Base-by-base conservation (phyloP, 2,329 filamentous ascomycete species). In the Aspergillus pseudonomiae region DNA sequence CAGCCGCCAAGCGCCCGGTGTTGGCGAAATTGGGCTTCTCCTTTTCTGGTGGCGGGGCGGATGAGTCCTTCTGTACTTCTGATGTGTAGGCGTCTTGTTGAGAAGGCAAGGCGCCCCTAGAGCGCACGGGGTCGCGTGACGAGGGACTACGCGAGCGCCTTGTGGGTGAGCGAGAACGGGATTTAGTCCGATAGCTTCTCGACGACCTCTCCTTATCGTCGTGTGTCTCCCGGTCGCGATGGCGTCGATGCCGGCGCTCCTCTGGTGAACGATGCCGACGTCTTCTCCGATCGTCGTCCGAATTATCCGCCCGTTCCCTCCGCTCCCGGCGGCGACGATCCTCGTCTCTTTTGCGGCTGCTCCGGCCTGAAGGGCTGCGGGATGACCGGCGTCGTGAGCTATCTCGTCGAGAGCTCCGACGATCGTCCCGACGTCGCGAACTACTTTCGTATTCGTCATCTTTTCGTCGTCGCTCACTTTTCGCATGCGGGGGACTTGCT, bases 11-110 rank as follows among this genome's bases (percentile, higher is more conserved):
- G 9, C 91, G 83, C 32, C 95, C 95, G 0, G 93, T 93, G 39
- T 84, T 87, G 24, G 86, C 87, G 78, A 91, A 96, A 78, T 97
- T 99, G 46, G 94, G 91, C 77, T 93, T 94, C 76, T 98, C 90
- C 74, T 95, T 77, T 26, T 75, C 74, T 1, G 74, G 73, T 1
- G 72, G 70, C 28, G 74, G 75, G n/a, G 68, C 73, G 4, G 71
- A 68, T 4, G 65, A 68, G 34, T 75, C 65, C 34, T 65, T 67
- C 34, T 65, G 66, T 3, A 73, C 67, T 36, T 74, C 72, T 4
- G 73, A 68, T 26, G 72, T 75, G 67, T 83, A 84, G 26, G 80
- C 80, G 41, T 82, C 79, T 59, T 75, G 68, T 64, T 84, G 82
- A 4, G 81, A 82, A 36, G 80, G 81, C 16, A 84, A 77, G 4